Percentiles rank a stretch among this genome's conserved stretches.
These are phyloP conservation scores for Orbilia javanica DNA, from an alignment of 2,329 filamentous ascomycete species.

Conservation along the genomic window DNA sequence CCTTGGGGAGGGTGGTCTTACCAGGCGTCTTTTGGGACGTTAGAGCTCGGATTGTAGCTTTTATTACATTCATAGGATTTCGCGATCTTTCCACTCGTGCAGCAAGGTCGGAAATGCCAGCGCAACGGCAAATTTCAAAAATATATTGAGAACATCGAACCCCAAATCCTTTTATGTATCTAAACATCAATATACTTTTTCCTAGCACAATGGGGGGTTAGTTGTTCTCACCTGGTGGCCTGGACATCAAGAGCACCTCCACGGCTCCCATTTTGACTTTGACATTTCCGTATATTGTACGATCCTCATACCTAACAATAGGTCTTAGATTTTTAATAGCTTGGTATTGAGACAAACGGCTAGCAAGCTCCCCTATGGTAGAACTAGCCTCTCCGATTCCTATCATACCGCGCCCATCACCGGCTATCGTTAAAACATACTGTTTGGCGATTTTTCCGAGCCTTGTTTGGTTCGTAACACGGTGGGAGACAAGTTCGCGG, in stretches of 20 bases:
- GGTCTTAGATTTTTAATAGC: slow-evolving; percentile 94
- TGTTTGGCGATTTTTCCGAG: slow-evolving; percentile 88
- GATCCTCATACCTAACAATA: slow-evolving; percentile 88
- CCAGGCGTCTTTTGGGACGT: slow-evolving; percentile 82
- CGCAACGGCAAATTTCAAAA: slow-evolving; percentile 91
- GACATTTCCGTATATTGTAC: slow-evolving; percentile 90
- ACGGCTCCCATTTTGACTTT: slow-evolving; percentile 88
- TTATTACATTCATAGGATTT: slow-evolving; percentile 98
- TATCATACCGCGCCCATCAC: slow-evolving; percentile 85
- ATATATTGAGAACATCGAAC: slow-evolving; percentile 91
- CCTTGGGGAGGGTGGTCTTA: slow-evolving; percentile 1
- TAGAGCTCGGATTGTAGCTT: slow-evolving; percentile 86
- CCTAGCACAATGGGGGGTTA: neutral
- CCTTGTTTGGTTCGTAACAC: slow-evolving; percentile 91
- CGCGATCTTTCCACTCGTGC: slow-evolving; percentile 85
- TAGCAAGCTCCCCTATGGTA: slow-evolving; percentile 76
- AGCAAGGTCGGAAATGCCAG: slow-evolving; percentile 87
- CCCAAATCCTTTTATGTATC: slow-evolving; percentile 78
- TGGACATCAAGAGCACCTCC: slow-evolving; percentile 81
- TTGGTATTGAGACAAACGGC: slow-evolving; percentile 79
- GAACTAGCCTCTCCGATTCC: slow-evolving; percentile 93
- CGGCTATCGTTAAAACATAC: slow-evolving; percentile 84
- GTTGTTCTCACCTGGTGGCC: slow-evolving; percentile 81
- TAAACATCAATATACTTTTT: slow-evolving; percentile 6
- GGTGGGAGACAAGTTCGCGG: slow-evolving; percentile 80